These are phyloP conservation scores for Apiospora pterosperma DNA, from an alignment of 2,329 filamentous ascomycete genomes.

Conservation along the genomic window DNA sequence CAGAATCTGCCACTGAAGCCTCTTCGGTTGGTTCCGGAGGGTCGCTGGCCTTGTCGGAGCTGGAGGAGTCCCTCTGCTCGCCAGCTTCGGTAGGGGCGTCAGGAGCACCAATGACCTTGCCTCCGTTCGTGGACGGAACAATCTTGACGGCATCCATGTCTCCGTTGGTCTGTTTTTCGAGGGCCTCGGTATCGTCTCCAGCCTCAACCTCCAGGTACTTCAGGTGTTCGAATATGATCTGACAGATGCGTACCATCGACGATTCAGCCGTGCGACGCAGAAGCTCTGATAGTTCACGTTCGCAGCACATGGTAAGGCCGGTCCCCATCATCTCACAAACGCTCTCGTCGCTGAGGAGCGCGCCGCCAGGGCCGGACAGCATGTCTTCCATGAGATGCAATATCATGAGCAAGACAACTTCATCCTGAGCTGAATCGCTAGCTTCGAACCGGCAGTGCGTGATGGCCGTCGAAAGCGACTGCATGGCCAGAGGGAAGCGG, in stretches of 20 bases:
- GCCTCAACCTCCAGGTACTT: slow-evolving; percentile 81
- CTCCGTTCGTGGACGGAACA: slow-evolving; percentile 70
- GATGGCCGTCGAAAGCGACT: slow-evolving; percentile 88
- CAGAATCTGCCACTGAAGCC: slow-evolving; percentile 21
- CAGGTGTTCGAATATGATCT: slow-evolving; percentile 92
- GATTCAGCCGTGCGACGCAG: slow-evolving; percentile 89
- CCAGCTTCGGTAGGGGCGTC: slow-evolving; percentile 31
- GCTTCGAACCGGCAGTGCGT: slow-evolving; percentile 98
- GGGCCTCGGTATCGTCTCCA: slow-evolving; percentile 60
- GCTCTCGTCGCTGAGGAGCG: slow-evolving; percentile 94
- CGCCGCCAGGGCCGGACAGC: slow-evolving; percentile 88
- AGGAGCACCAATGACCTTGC: slow-evolving; percentile 53
- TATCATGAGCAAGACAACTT: slow-evolving; percentile 92
- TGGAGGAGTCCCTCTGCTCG: slow-evolving; percentile 35
- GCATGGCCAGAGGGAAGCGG: slow-evolving; percentile 88
- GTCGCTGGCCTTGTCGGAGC: slow-evolving; percentile 33
- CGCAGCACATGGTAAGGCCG: slow-evolving; percentile 94
- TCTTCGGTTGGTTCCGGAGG: slow-evolving; percentile 24
- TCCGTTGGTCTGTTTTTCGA: slow-evolving; percentile 64
- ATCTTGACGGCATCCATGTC: slow-evolving; percentile 79
- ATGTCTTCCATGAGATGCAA: slow-evolving; percentile 98
- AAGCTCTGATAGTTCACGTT: slow-evolving; percentile 85
- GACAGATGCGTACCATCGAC: slow-evolving; percentile 98
- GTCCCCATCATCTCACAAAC: slow-evolving; percentile 99
- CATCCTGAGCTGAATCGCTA: slow-evolving; percentile 89